Percentiles rank a stretch among this genome's conserved stretches.
Conservation (phyloP, 176 grass and related monocot genomes). For the Typha latifolia region DNA sequence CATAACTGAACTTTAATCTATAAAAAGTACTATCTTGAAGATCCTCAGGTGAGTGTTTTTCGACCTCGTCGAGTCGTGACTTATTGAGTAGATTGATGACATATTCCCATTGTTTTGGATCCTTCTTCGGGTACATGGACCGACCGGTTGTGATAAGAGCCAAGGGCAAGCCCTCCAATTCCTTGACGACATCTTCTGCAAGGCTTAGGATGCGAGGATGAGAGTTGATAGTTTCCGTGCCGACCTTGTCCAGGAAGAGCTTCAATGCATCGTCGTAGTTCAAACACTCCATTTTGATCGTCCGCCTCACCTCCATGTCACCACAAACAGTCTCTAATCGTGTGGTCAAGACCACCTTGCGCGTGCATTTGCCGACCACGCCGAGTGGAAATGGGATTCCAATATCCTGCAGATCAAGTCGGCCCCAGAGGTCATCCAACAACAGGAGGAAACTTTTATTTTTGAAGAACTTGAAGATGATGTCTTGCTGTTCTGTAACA, state of each 20-base stretch:
- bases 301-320: conserved; percentile 30
- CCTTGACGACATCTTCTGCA: conserved; percentile 7
- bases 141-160: conserved; percentile 22
- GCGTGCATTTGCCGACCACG: conserved; percentile 20
- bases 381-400: conserved; percentile 47
- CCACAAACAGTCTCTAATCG: conserved; percentile 36
- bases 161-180: conserved; percentile 22
- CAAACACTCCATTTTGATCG: conserved; percentile 47
- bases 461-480: conserved; percentile 27
- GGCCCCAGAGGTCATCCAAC: conserved; percentile 32
- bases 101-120: conserved; percentile 17
- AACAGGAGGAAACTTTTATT: conserved; percentile 30
- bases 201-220: conserved; percentile 17
- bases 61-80: neutral
- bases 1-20: conserved; percentile 46
- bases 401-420: conserved; percentile 41
- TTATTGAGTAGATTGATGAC: conserved; percentile 5
- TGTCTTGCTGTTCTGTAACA: conserved; percentile 15
- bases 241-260: conserved; percentile 35
- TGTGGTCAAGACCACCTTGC: conserved; percentile 47
- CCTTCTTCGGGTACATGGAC: conserved; percentile 18
- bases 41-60: neutral
- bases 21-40: conserved; percentile 10
- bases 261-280: conserved; percentile 30
- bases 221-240: conserved; percentile 6